These are phyloP conservation scores for Emmonsiellopsis sp. DNA, from an alignment of 2,329 filamentous ascomycete species.

Conservation along the genomic window DNA sequence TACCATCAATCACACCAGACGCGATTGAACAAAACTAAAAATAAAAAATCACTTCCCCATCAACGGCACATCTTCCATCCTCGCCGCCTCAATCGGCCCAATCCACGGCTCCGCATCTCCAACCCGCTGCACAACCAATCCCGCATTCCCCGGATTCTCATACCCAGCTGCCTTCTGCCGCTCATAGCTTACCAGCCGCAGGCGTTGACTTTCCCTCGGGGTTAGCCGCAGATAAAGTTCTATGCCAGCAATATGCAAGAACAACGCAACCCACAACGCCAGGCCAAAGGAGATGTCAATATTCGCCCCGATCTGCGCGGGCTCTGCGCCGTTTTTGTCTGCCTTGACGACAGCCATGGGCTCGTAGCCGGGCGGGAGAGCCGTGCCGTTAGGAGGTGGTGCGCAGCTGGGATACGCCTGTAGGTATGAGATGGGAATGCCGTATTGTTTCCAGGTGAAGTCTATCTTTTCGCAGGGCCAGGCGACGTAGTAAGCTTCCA, in stretches of 20 bases:
- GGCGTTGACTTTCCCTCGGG: slow-evolving; percentile 42
- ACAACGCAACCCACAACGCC: slow-evolving; percentile 44
- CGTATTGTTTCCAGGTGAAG: slow-evolving; percentile 28
- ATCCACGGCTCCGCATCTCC: slow-evolving; percentile 24
- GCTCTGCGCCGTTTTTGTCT: slow-evolving; percentile 6
- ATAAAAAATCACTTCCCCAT: neutral
- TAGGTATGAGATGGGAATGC: slow-evolving; percentile 20
- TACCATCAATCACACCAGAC: no score
- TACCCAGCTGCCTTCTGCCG: slow-evolving; percentile 47
- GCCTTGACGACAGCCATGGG: slow-evolving; percentile 8
- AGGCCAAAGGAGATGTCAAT: slow-evolving; percentile 43
- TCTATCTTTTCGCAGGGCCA: slow-evolving; percentile 42
- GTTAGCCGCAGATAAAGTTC: slow-evolving; percentile 46
- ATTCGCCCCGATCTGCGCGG: slow-evolving; percentile 31
- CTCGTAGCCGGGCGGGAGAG: neutral
- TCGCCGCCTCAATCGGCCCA: neutral
- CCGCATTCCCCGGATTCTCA: slow-evolving; percentile 39
- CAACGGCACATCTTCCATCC: neutral
- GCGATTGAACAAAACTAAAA: no score
- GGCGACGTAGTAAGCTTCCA: slow-evolving; percentile 25
- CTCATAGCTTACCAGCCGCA: slow-evolving; percentile 48
- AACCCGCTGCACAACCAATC: slow-evolving; percentile 34
- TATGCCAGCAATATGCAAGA: slow-evolving; percentile 41
- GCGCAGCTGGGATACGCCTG: slow-evolving; percentile 18
- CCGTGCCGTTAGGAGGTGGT: neutral